A percentile compares a stretch with the other conserved stretches of the same genome.
Evolutionary conservation across 805 yeast genomes (phyloP).

Genomic region (Myxozyma sirexii): DNA sequence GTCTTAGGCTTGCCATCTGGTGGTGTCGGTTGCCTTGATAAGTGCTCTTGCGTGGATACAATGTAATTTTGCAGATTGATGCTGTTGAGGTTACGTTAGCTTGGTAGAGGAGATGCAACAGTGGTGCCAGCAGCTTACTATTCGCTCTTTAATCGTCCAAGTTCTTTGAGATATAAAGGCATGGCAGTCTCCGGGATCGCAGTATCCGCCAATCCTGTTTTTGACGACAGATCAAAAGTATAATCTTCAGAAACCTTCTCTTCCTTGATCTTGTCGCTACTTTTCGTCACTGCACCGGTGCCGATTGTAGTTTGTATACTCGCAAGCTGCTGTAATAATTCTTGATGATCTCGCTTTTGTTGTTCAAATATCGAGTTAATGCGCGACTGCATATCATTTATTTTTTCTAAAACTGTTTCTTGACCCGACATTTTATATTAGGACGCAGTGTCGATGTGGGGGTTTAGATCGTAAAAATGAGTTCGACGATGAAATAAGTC

Average conservation of each 20-base stretch:
- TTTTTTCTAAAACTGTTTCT: background rate
- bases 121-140: constrained; percentile 1
- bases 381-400: background rate
- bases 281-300: no score
- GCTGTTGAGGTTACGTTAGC: constrained; percentile 7
- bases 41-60: background rate
- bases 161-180: background rate
- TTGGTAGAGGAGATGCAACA: background rate
- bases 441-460: background rate
- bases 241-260: no score
- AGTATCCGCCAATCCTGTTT: background rate
- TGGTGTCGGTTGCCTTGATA: background rate
- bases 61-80: constrained; percentile 4
- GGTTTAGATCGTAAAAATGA: background rate
- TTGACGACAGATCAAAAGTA: background rate
- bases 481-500: background rate
- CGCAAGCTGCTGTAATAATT: background rate
- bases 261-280: no score
- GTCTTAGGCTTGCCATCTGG: background rate
- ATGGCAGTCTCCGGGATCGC: background rate
- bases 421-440: background rate
- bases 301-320: background rate
- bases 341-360: constrained; percentile 6
- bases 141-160: constrained; percentile 13
- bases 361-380: background rate